A percentile compares a stretch with the other conserved stretches of the same genome.
Conservation (phyloP, 2,329 filamentous ascomycete genomes). For the Cordyceps cicadae region DNA sequence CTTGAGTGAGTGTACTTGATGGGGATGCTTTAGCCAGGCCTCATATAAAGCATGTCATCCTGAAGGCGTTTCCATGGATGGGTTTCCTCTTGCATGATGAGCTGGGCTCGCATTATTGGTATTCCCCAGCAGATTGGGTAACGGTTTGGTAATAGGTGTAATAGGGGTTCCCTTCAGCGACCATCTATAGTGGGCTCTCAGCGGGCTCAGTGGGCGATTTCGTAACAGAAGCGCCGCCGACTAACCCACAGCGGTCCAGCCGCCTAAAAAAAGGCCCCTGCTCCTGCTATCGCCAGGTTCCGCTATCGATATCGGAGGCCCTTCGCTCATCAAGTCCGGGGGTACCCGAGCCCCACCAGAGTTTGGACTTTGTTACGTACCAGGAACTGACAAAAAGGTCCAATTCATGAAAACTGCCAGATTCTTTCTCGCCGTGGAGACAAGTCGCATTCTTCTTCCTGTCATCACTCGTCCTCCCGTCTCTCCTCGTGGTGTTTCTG, state of each 20-base stretch:
- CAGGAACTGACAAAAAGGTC: slow-evolving; percentile 10
- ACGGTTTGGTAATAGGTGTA: slow-evolving; percentile 6
- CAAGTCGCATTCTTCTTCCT: slow-evolving; percentile 3
- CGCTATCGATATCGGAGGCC: slow-evolving; percentile 7
- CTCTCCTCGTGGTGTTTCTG: slow-evolving; percentile 5
- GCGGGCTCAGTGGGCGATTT: background rate
- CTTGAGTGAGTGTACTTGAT: background rate
- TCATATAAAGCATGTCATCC: background rate
- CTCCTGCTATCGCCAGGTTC: slow-evolving; percentile 4
- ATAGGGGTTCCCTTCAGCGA: background rate
- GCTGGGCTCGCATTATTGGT: background rate
- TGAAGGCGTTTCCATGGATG: background rate
- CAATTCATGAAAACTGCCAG: slow-evolving; percentile 11
- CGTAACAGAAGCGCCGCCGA: background rate
- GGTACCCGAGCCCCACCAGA: slow-evolving; percentile 20
- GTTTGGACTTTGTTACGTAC: slow-evolving; percentile 13
- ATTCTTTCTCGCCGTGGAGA: slow-evolving; percentile 6
- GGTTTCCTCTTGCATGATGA: background rate
- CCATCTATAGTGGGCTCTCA: background rate
- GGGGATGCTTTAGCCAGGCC: background rate
- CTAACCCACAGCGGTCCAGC: background rate
- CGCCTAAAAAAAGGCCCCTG: background rate
- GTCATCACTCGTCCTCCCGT: slow-evolving; percentile 11
- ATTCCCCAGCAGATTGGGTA: background rate
- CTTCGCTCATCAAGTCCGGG: slow-evolving; percentile 13